Percentiles rank a stretch among this genome's conserved stretches.
Conservation (phyloP, 345 rosid genomes). For the Citrus reticulata region DNA sequence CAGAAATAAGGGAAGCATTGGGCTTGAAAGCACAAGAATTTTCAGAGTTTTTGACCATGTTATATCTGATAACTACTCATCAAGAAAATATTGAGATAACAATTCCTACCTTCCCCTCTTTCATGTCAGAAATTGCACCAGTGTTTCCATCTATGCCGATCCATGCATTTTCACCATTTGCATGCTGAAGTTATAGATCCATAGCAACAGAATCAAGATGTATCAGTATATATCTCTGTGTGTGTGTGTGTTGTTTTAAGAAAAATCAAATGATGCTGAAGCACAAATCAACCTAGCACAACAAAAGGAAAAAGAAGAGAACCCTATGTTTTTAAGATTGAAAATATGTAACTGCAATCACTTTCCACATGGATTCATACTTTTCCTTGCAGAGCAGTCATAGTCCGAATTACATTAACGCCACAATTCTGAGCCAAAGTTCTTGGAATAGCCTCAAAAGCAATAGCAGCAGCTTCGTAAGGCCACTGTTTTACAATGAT, state of each 20-base stretch:
- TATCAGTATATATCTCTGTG: neutral
- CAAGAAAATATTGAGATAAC: neutral
- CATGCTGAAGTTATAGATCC: slow-evolving; percentile 51
- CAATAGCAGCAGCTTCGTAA: slow-evolving; percentile 95
- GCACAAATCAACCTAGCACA: neutral
- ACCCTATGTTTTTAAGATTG: neutral
- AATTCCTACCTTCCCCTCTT: slow-evolving; percentile 62
- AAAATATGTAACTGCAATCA: neutral
- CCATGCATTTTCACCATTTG: slow-evolving; percentile 98
- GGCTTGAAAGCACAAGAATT: neutral
- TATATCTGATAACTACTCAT: neutral
- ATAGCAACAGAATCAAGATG: neutral
- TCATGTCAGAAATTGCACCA: slow-evolving; percentile 90
- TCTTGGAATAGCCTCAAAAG: slow-evolving; percentile 95
- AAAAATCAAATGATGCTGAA: neutral
- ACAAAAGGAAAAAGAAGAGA: neutral
- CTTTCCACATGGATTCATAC: slow-evolving; percentile 25
- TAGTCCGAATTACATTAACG: slow-evolving; percentile 75
- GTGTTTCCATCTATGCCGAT: slow-evolving; percentile 89
- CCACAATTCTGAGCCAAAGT: slow-evolving; percentile 86
- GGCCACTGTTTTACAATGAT: slow-evolving; percentile 70
- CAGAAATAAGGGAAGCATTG: neutral
- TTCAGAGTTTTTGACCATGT: neutral
- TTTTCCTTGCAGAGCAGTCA: slow-evolving; percentile 91
- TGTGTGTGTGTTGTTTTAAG: neutral